Base-by-base conservation (phyloP, 2,329 filamentous ascomycete genomes). In the Cercospora janseana region DNA sequence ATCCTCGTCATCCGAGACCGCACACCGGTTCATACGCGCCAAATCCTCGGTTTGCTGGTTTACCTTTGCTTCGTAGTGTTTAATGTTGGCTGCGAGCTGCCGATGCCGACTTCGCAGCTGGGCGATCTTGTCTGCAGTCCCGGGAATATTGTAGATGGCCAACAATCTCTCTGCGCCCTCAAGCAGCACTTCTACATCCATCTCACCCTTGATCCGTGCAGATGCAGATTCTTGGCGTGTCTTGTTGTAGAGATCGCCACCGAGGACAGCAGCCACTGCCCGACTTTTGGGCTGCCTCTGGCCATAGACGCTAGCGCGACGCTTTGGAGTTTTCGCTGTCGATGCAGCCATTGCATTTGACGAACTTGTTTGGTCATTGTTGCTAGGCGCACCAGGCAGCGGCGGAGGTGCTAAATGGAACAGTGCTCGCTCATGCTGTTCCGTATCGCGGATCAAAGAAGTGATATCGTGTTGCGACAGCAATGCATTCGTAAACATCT, bases 401-500 rank as follows among this genome's bases (percentile, higher is more conserved):
- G 78, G 77, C 0, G 87, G 81, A 0, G 87, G 83, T 1, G 92
- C 90, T 0, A 95, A 85, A 28, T 92, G 94, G 75, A 97, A 98
- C 13, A 98, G 82, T 5, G 92, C 92, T 63, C 91, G 86, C 70
- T 98, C 93, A 72, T 97, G 92, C 16, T 86, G 75, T 70, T 98
- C 93, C 3, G 92, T 96, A 69, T 98, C 93, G 54, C 93, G 87
- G 64, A 98, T 96, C 40, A 98, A 76, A 9, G 88, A 82, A 3
- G 93, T 97, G 61, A 98, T 97, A 69, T 98, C 93, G 69, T 91
- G 85, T 43, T 59, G 51, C 49, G 86, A 84, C 41, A 97, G 83
- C 29, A 98, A 79, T 26, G 93, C 90, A 69, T 95, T 96, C 60
- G 91, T 93, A 73, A 97, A 98, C 65, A 93, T 90, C 64, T 88